phyloP scores from a whole-genome alignment of 768 basidiomycete species.

The Psilocybe cyanescens region DNA sequence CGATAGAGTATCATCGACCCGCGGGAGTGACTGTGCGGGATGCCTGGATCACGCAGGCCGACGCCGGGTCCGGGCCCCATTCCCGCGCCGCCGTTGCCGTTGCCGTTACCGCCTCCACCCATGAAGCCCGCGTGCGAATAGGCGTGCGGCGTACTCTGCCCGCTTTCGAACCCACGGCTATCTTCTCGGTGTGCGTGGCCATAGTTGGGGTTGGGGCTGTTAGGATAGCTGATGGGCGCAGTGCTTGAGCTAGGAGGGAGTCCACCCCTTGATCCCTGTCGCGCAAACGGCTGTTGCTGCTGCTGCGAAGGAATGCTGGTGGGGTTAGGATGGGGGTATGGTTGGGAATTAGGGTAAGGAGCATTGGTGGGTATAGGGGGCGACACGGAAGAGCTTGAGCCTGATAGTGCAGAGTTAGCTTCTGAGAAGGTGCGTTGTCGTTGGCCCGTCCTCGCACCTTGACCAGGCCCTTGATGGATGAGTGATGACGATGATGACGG shows the following conservation, averaged over 20 bases:
- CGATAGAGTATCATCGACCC: conserved; percentile 41
- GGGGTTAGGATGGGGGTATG: not conserved
- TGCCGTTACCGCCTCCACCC: not conserved
- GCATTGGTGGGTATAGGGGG: not conserved
- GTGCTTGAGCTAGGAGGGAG: not conserved
- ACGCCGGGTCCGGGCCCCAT: not conserved
- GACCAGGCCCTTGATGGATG: not conserved
- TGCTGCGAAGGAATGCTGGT: not conserved
- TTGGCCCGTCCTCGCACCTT: not conserved
- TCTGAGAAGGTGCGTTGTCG: not conserved
- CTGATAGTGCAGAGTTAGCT: not conserved
- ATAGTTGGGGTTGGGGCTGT: not conserved
- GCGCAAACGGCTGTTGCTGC: not conserved
- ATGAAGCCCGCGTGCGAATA: not conserved
- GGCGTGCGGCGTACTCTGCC: not conserved
- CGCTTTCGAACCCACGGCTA: not conserved
- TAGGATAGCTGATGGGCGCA: not conserved
- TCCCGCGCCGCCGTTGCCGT: not conserved
- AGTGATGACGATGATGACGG: not conserved
- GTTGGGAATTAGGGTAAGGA: not conserved
- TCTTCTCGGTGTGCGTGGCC: not conserved
- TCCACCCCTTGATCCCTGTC: not conserved
- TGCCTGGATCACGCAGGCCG: not conserved
- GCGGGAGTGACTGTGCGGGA: conserved; percentile 8
- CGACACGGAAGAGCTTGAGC: not conserved